Conservation (phyloP, 495 filamentous ascomycete species). For the Daldinia loculata region DNA sequence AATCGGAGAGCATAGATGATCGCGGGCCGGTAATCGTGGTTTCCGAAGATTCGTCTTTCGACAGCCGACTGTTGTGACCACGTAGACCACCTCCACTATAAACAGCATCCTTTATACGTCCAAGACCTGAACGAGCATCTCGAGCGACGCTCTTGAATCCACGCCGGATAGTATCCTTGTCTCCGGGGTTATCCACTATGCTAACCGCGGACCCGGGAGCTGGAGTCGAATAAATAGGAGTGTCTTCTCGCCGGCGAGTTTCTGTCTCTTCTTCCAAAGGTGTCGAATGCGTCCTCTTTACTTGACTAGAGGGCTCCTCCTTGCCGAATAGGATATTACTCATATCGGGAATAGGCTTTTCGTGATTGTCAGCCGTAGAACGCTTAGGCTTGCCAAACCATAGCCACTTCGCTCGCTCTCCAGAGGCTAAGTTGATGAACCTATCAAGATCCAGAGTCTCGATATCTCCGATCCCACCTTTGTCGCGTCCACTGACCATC, state of each 20-base stretch:
- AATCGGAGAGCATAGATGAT: conserved; percentile 50
- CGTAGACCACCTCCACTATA: conserved; percentile 59
- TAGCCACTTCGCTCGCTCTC: conserved; percentile 87
- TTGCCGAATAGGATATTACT: conserved; percentile 71
- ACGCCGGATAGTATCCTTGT: conserved; percentile 73
- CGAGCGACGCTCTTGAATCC: conserved; percentile 82
- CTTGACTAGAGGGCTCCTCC: conserved; percentile 60
- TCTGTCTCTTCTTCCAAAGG: conserved; percentile 59
- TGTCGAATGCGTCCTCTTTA: conserved; percentile 58
- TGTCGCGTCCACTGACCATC: conserved; percentile 88
- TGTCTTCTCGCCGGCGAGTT: conserved; percentile 53
- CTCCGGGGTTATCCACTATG: conserved; percentile 57
- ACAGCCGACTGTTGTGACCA: conserved; percentile 58
- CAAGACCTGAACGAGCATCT: conserved; percentile 84
- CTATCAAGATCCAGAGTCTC: conserved; percentile 90
- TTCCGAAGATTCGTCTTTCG: conserved; percentile 55
- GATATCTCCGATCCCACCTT: conserved; percentile 87
- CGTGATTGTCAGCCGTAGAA: conserved; percentile 61
- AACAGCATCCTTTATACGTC: conserved; percentile 85
- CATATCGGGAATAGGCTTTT: conserved; percentile 60
- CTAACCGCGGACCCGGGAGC: conserved; percentile 52
- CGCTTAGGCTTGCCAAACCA: conserved; percentile 86
- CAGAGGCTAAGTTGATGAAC: conserved; percentile 77
- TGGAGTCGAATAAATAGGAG: conserved; percentile 48
- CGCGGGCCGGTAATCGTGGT: conserved; percentile 48